Evolutionary conservation across 1,284 basidiomycete species (phyloP), one percentile per base, ranked within the genome.

Genomic region (Coniophora puteana): DNA sequence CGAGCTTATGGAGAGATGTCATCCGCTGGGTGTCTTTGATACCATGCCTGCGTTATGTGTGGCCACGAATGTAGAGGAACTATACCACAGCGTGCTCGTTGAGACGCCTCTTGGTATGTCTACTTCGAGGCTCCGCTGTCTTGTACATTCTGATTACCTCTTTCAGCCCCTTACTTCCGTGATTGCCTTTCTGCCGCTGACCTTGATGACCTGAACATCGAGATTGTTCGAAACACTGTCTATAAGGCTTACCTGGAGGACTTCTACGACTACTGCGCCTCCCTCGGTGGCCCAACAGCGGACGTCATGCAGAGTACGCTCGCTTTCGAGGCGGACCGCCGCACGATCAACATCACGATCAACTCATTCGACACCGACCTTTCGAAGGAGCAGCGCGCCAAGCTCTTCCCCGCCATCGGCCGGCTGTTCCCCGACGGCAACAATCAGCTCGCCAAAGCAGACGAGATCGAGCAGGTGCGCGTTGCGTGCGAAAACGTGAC

Each of bases 221-320:
- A 99, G 71, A 98, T 99, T 67, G 95, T 99, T 65, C 91, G 96
- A 35, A 99, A 99, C 69, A 94, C 95, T n/a, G 87, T 99, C 34
- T 99, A 99, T 80, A 98, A 97, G 67, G 89, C 94, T 12, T 99
- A 99, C 68, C 84, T 99, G 44, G 95, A 98, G 65, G 96, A 99
- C 66, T 99, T 99, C 64, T 80, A 94, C 70, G 63, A 74, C 47
- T 99, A 90, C 67, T 89, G 84, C 60, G 67, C 76, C 40, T 79
- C 83, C 4, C 69, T 99, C 16, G 89, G 91, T 22, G 77, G 81
- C 8, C 89, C 93, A 1, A 98, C 94, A 3, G 74, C 79, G 14
- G 91, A 94, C 38, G 81, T 92, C 50, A 97, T 97, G 94, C 76
- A 83, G 45, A 76, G 74, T 29, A 89, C 97, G 51, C 83, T 99